Conservation (phyloP, 2,329 filamentous ascomycete species). For the Cercospora sesami region DNA sequence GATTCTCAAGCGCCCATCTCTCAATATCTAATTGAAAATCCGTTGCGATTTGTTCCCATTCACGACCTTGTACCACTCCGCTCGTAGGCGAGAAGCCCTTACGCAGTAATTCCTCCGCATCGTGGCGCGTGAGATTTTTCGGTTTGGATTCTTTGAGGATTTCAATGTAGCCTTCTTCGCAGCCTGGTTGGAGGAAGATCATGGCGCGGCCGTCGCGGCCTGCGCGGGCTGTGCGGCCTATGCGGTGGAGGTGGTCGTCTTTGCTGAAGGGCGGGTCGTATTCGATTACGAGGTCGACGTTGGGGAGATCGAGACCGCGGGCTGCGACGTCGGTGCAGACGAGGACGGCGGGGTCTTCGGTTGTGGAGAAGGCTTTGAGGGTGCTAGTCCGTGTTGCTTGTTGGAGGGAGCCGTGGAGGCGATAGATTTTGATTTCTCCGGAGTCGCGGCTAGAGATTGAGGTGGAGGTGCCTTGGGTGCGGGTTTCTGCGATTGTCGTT, state of each 20-base stretch:
- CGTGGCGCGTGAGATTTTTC: constrained; percentile 56
- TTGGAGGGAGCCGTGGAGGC: constrained; percentile 86
- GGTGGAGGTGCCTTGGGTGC: constrained; percentile 54
- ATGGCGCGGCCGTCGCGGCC: constrained; percentile 83
- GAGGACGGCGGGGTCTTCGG: constrained; percentile 73
- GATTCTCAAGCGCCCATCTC: constrained; percentile 63
- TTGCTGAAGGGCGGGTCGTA: constrained; percentile 94
- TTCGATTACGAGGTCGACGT: constrained; percentile 91
- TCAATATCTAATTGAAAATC: constrained; percentile 67
- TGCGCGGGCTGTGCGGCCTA: constrained; percentile 91
- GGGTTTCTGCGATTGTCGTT: constrained; percentile 41
- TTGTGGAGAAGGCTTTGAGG: constrained; percentile 73
- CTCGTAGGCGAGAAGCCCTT: constrained; percentile 57
- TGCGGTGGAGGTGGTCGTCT: constrained; percentile 90
- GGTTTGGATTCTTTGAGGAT: constrained; percentile 70
- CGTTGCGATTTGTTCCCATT: constrained; percentile 67
- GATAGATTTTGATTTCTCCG: constrained; percentile 77
- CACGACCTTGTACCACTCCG: constrained; percentile 45
- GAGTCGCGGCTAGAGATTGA: constrained; percentile 54
- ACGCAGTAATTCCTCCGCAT: constrained; percentile 66
- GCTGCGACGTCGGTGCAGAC: constrained; percentile 95
- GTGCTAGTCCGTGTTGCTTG: constrained; percentile 87
- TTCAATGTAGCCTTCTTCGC: constrained; percentile 86
- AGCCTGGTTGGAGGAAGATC: constrained; percentile 86
- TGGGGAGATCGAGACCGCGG: constrained; percentile 90